Evolutionary conservation across 108 stramenopile genomes (phyloP).

Genomic region (Nitzschia sp.): DNA sequence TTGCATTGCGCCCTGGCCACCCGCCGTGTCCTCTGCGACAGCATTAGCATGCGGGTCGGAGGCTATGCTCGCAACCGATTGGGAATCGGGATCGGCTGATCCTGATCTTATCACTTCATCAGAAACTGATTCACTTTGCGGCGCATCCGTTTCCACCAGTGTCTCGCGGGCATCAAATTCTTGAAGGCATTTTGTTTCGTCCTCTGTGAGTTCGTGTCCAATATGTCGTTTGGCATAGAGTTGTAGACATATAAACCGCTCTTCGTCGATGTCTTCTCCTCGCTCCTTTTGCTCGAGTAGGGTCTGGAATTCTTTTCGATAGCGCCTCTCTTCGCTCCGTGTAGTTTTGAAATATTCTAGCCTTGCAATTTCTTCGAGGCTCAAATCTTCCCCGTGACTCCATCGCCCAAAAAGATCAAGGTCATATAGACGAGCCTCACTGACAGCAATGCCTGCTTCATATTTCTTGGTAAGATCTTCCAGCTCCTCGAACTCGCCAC

Average conservation of each 20-base stretch:
- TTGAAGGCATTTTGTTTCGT: background rate
- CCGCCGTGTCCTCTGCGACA: too few species aligned
- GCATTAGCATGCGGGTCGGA: too few species aligned
- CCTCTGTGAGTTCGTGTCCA: background rate
- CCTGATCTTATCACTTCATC: background rate
- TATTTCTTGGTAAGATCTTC: background rate
- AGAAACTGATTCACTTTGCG: background rate
- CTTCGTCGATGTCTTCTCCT: slow-evolving; percentile 12
- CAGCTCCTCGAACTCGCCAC: slow-evolving; percentile 17
- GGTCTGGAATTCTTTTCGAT: background rate
- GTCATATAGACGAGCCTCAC: slow-evolving; percentile 19
- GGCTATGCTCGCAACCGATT: too few species aligned
- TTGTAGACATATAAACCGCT: background rate
- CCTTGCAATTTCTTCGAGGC: background rate
- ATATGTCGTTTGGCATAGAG: slow-evolving; percentile 1
- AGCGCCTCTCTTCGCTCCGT: background rate
- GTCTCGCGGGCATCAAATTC: background rate
- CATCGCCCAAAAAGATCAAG: slow-evolving; percentile 20
- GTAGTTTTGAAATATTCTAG: slow-evolving; percentile 8
- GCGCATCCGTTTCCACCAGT: background rate
- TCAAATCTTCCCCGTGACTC: slow-evolving; percentile 6
- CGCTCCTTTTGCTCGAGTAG: background rate
- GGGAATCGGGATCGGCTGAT: background rate
- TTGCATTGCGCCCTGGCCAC: too few species aligned
- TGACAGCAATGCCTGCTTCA: slow-evolving; percentile 13